A percentile compares a stretch with the other conserved stretches of the same genome.
Conservation (phyloP, 345 rosid genomes). For the Ceriops decandra region DNA sequence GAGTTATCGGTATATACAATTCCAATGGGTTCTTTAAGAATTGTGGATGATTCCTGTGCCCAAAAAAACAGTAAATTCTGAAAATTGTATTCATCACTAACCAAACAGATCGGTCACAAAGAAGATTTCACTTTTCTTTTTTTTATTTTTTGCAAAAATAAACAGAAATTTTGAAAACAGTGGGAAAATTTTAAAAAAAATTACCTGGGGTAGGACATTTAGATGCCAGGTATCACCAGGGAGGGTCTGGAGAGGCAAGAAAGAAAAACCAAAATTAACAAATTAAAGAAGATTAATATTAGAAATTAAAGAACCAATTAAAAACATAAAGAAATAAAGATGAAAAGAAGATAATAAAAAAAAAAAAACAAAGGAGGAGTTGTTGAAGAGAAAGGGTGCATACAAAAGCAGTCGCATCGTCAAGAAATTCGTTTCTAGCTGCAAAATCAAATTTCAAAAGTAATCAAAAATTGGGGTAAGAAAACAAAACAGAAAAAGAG, state of each 20-base stretch:
- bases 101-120: too few species aligned
- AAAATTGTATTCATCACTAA: slow-evolving; percentile 24
- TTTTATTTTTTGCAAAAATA: too few species aligned
- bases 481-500: slow-evolving; percentile 1
- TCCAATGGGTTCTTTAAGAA: slow-evolving; percentile 50
- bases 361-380: background rate
- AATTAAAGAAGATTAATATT: background rate
- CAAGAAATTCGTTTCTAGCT: slow-evolving; percentile 67
- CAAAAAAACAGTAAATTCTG: slow-evolving; percentile 11
- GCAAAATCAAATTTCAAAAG: slow-evolving; percentile 17
- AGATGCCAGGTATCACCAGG: slow-evolving; percentile 51
- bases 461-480: background rate
- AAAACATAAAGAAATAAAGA: too few species aligned
- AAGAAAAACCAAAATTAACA: background rate
- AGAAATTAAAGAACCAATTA: background rate
- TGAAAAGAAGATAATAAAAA: background rate
- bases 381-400: slow-evolving; percentile 20
- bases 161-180: background rate
- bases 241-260: slow-evolving; percentile 42
- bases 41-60: slow-evolving; percentile 51
- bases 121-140: too few species aligned
- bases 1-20: slow-evolving; percentile 46
- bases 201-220: slow-evolving; percentile 72
- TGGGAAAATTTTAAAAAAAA: background rate
- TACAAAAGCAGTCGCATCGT: slow-evolving; percentile 65